A percentile compares a stretch with the other conserved stretches of the same genome.
Evolutionary conservation across 768 basidiomycete species (phyloP).

Genomic region (Leccinum obscurum): DNA sequence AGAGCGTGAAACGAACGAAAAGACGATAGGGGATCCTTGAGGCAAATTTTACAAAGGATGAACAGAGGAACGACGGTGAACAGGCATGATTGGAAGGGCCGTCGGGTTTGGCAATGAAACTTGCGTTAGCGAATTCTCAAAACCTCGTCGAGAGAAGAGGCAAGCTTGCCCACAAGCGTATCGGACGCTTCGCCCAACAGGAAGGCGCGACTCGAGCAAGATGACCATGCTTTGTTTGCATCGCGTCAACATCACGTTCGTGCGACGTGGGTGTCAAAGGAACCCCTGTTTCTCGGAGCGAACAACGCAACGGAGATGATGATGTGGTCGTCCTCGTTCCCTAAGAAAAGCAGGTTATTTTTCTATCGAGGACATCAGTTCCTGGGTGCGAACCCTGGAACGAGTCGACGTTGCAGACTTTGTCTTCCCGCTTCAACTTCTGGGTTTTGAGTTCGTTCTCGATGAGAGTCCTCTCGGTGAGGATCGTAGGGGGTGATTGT

Average conservation of each 20-base stretch:
- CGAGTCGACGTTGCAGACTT: slow-evolving; percentile 74
- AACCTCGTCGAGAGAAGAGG: slow-evolving; percentile 5
- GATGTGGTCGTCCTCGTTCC: no score
- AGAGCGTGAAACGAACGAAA: slow-evolving; percentile 8
- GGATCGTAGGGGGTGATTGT: slow-evolving; percentile 83
- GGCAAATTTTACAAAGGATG: not conserved
- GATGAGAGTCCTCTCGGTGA: slow-evolving; percentile 52
- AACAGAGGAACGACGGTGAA: slow-evolving; percentile 8
- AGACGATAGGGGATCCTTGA: slow-evolving; percentile 2
- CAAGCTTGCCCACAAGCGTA: slow-evolving; percentile 30
- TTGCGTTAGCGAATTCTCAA: slow-evolving; percentile 1
- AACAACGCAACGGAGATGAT: slow-evolving; percentile 69
- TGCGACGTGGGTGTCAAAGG: slow-evolving; percentile 59
- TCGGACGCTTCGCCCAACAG: slow-evolving; percentile 10
- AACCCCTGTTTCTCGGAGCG: slow-evolving; percentile 68
- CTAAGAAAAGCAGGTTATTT: no score
- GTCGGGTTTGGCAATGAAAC: slow-evolving; percentile 1
- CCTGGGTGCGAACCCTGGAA: slow-evolving; percentile 64
- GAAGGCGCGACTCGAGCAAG: no score
- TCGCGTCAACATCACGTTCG: slow-evolving; percentile 85
- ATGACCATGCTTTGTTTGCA: slow-evolving; percentile 72
- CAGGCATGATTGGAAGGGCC: not conserved
- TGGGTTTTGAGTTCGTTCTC: slow-evolving; percentile 51
- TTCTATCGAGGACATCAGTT: no score
- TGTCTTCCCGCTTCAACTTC: slow-evolving; percentile 59